Evolutionary conservation across 129 eudicot species (phyloP).

Genomic region (carrot (Daucus carota)): DH1_v3.0 NC_030382.2:51674501-51675000

Average conservation of each 20-base stretch:
- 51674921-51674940: neutral
- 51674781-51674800: conserved; percentile 69
- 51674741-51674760: conserved; percentile 92
- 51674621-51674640: conserved; percentile 50
- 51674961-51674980: neutral
- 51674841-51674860: neutral
- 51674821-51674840: conserved; percentile 26
- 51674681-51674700: conserved; percentile 6
- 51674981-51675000: too few relatives aligned
- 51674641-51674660: neutral
- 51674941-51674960: neutral
- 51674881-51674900: neutral
- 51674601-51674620: conserved; percentile 92
- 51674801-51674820: conserved; percentile 99
- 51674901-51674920: neutral
- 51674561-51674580: conserved; percentile 97
- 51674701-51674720: conserved; percentile 71
- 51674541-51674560: conserved; percentile 89
- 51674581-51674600: conserved; percentile 65
- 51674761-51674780: conserved; percentile 65
- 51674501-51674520: conserved; percentile 41
- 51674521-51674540: conserved; percentile 81
- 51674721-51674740: conserved; percentile 97
- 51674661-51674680: conserved; percentile 7
- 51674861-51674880: neutral